Conservation (phyloP, 192 early-diverging fungal species). For the Rhizoclosmatium sp. region DNA sequence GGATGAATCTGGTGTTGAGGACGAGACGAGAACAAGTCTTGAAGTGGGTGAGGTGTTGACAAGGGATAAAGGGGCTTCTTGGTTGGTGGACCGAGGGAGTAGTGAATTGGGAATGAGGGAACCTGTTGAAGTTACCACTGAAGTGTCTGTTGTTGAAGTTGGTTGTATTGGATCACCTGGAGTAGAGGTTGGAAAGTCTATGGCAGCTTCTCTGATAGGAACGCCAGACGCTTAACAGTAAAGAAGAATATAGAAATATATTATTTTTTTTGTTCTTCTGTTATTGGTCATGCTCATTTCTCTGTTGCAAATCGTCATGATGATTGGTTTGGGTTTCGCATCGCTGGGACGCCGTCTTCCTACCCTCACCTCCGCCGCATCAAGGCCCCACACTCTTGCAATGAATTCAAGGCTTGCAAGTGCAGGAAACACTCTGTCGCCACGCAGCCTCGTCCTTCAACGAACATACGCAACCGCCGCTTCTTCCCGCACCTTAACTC, state of each 20-base stretch:
- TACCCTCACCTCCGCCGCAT: background rate
- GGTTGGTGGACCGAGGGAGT: background rate
- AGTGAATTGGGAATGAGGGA: background rate
- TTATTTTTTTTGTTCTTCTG: background rate
- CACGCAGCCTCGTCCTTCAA: background rate
- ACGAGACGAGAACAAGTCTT: background rate
- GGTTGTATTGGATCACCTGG: background rate
- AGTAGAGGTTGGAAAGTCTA: background rate
- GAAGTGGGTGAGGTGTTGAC: background rate
- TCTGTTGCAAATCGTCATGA: background rate
- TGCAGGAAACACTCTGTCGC: background rate
- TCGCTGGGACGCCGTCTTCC: too few relatives aligned
- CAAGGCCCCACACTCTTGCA: background rate
- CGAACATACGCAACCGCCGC: background rate
- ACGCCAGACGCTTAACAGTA: background rate
- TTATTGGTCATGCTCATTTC: background rate
- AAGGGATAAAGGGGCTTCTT: background rate
- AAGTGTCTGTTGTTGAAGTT: background rate
- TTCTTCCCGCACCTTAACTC: background rate
- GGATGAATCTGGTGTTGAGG: background rate
- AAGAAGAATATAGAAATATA: too few relatives aligned
- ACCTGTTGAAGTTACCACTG: background rate
- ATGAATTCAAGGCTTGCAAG: background rate
- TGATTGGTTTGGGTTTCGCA: background rate
- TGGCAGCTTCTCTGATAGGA: background rate